These are phyloP conservation scores for Solanum chacoense DNA, from an alignment of 305 asterid species.

Conservation along the genomic window DNA sequence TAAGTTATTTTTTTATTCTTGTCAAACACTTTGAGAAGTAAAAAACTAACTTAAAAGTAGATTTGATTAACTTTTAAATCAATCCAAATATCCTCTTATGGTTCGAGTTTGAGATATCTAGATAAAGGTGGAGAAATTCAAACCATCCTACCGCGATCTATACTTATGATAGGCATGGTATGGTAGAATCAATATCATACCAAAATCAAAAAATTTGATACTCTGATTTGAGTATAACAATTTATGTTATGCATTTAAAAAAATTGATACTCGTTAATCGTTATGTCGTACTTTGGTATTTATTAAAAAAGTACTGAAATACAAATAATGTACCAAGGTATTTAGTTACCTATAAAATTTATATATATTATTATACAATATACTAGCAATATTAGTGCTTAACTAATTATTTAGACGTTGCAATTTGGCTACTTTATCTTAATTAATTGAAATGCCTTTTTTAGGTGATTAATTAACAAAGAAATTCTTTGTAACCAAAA, in stretches of 20 bases:
- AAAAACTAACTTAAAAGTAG: no score
- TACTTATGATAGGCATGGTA: neutral
- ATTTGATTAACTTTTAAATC: no score
- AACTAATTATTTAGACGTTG: neutral
- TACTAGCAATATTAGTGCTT: neutral
- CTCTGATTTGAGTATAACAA: neutral
- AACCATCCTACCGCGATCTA: neutral
- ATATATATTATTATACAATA: neutral
- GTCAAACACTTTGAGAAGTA: no score
- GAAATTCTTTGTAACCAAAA: no score
- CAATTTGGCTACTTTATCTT: no score
- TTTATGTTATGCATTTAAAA: neutral
- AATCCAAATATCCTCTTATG: no score
- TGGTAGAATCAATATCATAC: neutral
- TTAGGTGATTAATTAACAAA: no score
- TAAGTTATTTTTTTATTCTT: no score
- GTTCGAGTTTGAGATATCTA: no score
- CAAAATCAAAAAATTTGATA: accelerated
- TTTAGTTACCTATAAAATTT: neutral
- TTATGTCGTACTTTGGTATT: neutral
- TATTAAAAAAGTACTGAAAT: no score
- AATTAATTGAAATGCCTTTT: no score
- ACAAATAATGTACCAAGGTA: neutral
- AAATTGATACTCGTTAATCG: neutral
- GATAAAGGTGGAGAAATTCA: no score